phyloP scores from a whole-genome alignment of 352 stramenopile genomes.

The Phytophthora uliginosa region DNA sequence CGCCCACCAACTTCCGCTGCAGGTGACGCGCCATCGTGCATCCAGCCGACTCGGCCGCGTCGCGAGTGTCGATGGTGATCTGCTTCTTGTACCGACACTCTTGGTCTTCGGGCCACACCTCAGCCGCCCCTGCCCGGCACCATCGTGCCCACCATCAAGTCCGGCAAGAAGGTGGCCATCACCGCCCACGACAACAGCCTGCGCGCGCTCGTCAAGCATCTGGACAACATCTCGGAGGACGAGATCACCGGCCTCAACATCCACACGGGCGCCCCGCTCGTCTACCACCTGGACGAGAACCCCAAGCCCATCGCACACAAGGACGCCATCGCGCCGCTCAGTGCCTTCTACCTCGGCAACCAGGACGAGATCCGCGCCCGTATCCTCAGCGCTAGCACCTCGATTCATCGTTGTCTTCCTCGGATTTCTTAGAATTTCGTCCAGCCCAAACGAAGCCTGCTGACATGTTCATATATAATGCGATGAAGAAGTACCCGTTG shows the following conservation, averaged over 20 bases:
- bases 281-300: constrained; percentile 92
- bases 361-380: constrained; percentile 61
- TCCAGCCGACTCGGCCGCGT: too few species aligned
- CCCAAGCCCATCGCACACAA: constrained; percentile 86
- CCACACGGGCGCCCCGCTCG: constrained; percentile 90
- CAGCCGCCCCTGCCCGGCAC: too few species aligned
- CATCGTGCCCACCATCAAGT: constrained; percentile 79
- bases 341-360: constrained; percentile 84
- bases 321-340: constrained; percentile 89
- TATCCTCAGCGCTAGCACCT: constrained; percentile 83
- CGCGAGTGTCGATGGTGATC: too few species aligned
- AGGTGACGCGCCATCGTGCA: too few species aligned
- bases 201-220: constrained; percentile 94
- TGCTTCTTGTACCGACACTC: too few species aligned
- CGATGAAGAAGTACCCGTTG: constrained; percentile 40
- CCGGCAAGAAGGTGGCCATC: constrained; percentile 97
- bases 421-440: too few species aligned
- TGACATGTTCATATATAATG: constrained; percentile 35
- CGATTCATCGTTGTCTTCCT: too few species aligned
- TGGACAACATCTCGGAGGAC: constrained; percentile 93
- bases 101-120: too few species aligned
- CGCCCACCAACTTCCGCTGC: too few species aligned
- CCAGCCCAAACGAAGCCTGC: background rate
- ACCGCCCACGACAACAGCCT: constrained; percentile 97
- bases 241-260: constrained; percentile 97